phyloP scores from a whole-genome alignment of 768 basidiomycete genomes.

The Tulasnella sp. region DNA sequence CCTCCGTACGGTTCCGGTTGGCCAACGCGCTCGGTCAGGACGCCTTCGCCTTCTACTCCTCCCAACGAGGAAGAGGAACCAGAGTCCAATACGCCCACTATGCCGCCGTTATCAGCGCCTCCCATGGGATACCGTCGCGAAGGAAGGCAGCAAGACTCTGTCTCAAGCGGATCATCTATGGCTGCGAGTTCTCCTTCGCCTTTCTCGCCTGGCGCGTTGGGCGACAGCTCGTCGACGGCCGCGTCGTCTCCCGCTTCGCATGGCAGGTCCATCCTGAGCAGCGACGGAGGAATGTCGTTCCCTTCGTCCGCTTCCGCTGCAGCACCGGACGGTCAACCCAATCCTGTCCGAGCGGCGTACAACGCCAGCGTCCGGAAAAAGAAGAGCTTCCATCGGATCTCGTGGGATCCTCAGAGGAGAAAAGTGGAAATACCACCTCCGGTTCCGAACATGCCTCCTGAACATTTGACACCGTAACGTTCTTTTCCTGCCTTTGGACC shows the following conservation, averaged over 20 bases:
- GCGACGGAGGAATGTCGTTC: neutral
- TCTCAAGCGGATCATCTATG: slow-evolving; percentile 3
- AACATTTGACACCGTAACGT: neutral
- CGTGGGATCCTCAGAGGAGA: slow-evolving; percentile 1
- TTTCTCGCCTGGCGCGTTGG: neutral
- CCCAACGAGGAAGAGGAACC: too few relatives aligned
- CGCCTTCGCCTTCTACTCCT: too few relatives aligned
- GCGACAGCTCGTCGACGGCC: slow-evolving; percentile 2
- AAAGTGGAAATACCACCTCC: neutral
- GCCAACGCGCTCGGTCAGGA: too few relatives aligned
- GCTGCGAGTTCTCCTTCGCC: slow-evolving; percentile 1
- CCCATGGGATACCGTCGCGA: neutral
- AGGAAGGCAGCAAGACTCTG: neutral
- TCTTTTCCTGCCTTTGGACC: neutral
- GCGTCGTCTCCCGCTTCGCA: slow-evolving; percentile 5
- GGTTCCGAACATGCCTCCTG: neutral
- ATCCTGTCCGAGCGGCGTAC: slow-evolving; percentile 1
- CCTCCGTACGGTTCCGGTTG: too few relatives aligned
- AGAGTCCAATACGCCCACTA: slow-evolving; percentile 4
- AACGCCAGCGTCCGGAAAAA: neutral
- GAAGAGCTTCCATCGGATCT: slow-evolving; percentile 8
- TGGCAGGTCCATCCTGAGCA: neutral
- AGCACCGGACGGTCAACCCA: neutral
- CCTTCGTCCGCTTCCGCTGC: neutral
- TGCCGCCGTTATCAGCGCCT: neutral